Base-by-base conservation (phyloP, 164 flowering plant species). In the Pachysandra terminalis region DNA sequence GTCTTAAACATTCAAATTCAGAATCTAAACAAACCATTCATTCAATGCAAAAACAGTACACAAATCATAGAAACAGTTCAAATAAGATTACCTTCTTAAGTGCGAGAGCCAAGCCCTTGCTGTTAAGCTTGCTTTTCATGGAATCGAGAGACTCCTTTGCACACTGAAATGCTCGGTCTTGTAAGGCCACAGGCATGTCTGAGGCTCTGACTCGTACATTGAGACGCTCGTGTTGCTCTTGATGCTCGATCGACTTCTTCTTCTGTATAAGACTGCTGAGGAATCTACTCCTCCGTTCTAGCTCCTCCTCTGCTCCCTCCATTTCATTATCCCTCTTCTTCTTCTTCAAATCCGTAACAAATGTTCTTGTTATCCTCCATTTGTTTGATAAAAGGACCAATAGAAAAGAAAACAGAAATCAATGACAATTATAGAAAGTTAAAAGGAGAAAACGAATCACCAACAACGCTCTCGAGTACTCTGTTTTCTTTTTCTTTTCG, bases 281-380 rank as follows among this genome's bases (percentile, higher is more conserved):
- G 77, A 90, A 94, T 74, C 75, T 86, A 81, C 96, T 91, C 54
- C 98, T 83, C 68, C 95, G 85, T 79, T 91, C 97, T 37, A 94
- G 74, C 77, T 94, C 98, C 77, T 76, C 66, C 78, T 88, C 91
- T 64, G 90, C 97, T 73, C 79, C 88, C 59, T 85, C 95, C 92
- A 87, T 82, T 67, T 56, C 51, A 57, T 56, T 63, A 75, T 66
- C 28, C 51, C 61, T 63, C 67, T 55, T 72, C 59, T 45, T 5
- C 53, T 52, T 17, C 41, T 28, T 8, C 55, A 41, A 52, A 24
- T 12, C 61, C 3, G 37, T 19, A 26, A 35, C 54, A 21, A 26
- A 25, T 5, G 53, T 17, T 37, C 41, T 28, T 55, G 24, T 45
- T 23, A 1, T 26, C 23, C 21, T 25, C 48, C 61, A 7, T 56